A percentile compares a stretch with the other conserved stretches of the same genome.
These are phyloP conservation scores for Geranomyces michiganensis DNA, from an alignment of 192 early-diverging fungal species.

Conservation along the genomic window DNA sequence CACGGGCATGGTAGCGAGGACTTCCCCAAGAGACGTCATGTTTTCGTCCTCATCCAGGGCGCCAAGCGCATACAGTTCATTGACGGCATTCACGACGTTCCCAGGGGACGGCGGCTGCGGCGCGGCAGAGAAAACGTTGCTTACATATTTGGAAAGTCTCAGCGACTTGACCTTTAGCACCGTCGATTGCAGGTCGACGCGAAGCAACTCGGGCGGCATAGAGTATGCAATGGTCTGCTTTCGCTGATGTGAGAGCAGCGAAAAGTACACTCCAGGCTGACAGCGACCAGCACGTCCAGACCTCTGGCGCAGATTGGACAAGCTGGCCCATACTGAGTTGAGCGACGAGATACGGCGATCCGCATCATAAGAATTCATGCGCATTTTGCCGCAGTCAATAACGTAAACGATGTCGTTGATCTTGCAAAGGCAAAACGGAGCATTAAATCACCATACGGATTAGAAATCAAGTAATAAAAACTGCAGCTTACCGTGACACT, in stretches of 20 bases:
- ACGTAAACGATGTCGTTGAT: slow-evolving; percentile 81
- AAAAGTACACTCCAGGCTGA: slow-evolving; percentile 61
- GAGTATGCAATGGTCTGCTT: slow-evolving; percentile 34
- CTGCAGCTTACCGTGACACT: slow-evolving; percentile 67
- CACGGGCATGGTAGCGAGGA: slow-evolving; percentile 62
- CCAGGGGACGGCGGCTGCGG: slow-evolving; percentile 46
- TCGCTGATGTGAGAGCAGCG: slow-evolving; percentile 52
- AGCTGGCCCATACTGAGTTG: slow-evolving; percentile 37
- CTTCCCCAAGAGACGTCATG: slow-evolving; percentile 65
- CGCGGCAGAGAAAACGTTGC: slow-evolving; percentile 42
- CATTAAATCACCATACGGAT: too few relatives aligned
- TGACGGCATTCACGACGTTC: slow-evolving; percentile 38
- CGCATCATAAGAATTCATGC: slow-evolving; percentile 64
- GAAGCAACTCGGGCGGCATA: slow-evolving; percentile 74
- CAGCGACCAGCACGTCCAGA: slow-evolving; percentile 88
- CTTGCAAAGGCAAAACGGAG: slow-evolving; percentile 20
- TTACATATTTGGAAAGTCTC: slow-evolving; percentile 48
- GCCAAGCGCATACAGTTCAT: slow-evolving; percentile 41
- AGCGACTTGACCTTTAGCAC: slow-evolving; percentile 67
- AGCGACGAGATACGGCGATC: slow-evolving; percentile 44
- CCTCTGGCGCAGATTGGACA: slow-evolving; percentile 59
- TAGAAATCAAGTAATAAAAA: slow-evolving; percentile 5
- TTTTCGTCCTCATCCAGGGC: slow-evolving; percentile 49
- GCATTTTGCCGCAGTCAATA: slow-evolving; percentile 74
- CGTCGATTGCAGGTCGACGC: slow-evolving; percentile 80